Evolutionary conservation across 2,329 filamentous ascomycete species (phyloP).

Genomic region (Lomentospora prolificans): DNA sequence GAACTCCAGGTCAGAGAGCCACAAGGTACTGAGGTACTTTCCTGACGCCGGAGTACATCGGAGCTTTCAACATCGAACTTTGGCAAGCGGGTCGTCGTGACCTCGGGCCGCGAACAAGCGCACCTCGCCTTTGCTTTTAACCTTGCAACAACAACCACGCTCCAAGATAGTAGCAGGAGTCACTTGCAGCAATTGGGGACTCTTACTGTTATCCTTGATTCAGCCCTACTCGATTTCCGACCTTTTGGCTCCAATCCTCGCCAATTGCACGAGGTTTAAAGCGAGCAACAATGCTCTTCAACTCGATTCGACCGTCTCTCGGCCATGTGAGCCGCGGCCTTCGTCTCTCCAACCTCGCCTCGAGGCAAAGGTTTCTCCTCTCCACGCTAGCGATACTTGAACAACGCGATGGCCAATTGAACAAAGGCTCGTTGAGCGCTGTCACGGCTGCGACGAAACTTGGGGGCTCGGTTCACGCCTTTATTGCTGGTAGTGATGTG

Average conservation of each 20-base stretch:
- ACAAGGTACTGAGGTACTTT: no score
- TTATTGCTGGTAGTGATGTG: conserved; percentile 73
- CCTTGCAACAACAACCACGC: background rate
- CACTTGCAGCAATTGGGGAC: background rate
- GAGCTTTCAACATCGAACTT: background rate
- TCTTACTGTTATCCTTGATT: background rate
- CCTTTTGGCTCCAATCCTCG: no score
- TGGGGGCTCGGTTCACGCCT: conserved; percentile 75
- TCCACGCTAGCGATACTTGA: conserved; percentile 89
- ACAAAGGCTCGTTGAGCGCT: conserved; percentile 70
- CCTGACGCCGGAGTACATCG: background rate
- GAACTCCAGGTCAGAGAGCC: no score
- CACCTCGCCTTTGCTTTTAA: background rate
- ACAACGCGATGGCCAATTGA: conserved; percentile 83
- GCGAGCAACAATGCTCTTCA: background rate
- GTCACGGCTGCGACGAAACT: conserved; percentile 80
- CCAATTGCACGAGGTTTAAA: background rate
- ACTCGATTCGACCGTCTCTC: conserved; percentile 3
- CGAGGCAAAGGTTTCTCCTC: conserved; percentile 41
- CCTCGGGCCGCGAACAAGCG: conserved; percentile 6
- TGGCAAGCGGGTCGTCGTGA: background rate
- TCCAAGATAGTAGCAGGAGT: background rate
- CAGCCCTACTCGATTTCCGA: background rate
- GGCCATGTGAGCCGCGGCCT: conserved; percentile 3
- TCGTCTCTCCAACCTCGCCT: background rate